Base-by-base conservation (phyloP, 768 basidiomycete genomes). In the Steccherinum ochraceum region DNA sequence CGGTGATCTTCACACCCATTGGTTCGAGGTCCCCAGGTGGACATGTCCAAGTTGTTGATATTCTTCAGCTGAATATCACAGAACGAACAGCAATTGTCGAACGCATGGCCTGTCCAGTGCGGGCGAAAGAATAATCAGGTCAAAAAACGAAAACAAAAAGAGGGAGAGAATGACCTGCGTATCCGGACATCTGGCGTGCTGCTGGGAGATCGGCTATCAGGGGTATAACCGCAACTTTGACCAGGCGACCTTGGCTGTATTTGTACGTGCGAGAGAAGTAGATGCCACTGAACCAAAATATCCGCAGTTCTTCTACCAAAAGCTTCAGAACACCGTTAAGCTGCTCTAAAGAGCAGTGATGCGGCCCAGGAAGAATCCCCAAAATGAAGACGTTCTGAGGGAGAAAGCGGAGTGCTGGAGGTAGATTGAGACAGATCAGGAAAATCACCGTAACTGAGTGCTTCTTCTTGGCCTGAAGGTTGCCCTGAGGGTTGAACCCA, bases 341-440 rank as follows among this genome's bases (percentile, higher is more conserved):
- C 26, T 68, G 53, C 0, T 62, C 41, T 0, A 65, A 47, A 1
- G 56, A 58, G 1, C 74, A 72, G 41, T 70, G 64, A 0, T 62
- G 54, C 0, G 74, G 75, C 0, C 74, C 72, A 3, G 72, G 71
- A 21, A 75, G 69, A 49, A 77, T 55, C 0, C 67, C 72, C 1
- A 64, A 71, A 0, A 76, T 59, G 51, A 64, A 75, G 58, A 76
- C 65, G 50, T 76, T 74, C 39, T 60, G 58, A 49, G 56, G 21
- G 40, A 54, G 46, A 24, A 48, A 60, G 3, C 61, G 56, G 3
- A 59, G 46, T 7, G 54, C 24, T 2, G 55, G 56, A 4, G 64
- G 65, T 2, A 67, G 57, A 41, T 65, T 64, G 40, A 61, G 52
- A 45, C 60, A 62, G 1, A 50, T 56, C 45, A 66, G 47, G 40